A percentile compares a stretch with the other conserved stretches of the same genome.
phyloP scores from a whole-genome alignment of 148 eudicot species.

The Vaccinium darrowii region DNA sequence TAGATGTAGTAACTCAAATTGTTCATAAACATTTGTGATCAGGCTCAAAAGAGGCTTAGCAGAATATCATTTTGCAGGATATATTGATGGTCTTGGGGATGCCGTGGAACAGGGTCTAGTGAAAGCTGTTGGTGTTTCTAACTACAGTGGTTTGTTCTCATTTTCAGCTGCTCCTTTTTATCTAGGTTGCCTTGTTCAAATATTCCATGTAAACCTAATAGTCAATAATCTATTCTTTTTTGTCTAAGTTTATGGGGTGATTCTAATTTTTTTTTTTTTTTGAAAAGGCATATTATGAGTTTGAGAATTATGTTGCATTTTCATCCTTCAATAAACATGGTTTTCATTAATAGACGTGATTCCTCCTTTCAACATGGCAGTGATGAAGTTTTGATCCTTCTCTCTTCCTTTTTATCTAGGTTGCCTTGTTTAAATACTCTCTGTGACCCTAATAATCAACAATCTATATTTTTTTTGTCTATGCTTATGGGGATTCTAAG shows the following conservation, averaged over 20 bases:
- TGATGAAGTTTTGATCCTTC: no score
- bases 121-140: slow-evolving; percentile 96
- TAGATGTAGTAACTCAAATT: background rate
- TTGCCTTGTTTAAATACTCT: background rate
- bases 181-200: background rate
- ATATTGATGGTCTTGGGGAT: slow-evolving; percentile 93
- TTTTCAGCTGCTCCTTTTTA: background rate
- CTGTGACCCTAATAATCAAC: background rate
- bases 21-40: slow-evolving; percentile 5
- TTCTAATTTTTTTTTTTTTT: background rate
- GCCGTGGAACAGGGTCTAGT: slow-evolving; percentile 96
- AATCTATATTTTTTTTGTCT: background rate
- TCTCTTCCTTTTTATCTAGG: background rate
- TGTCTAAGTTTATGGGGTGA: background rate
- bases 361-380: slow-evolving; percentile 23
- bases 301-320: background rate
- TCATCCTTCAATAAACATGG: background rate
- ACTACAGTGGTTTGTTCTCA: slow-evolving; percentile 63
- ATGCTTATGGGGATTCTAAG: background rate
- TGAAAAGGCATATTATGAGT: background rate
- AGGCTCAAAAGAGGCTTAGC: slow-evolving; percentile 21
- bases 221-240: background rate
- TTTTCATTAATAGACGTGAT: slow-evolving; percentile 8
- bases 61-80: slow-evolving; percentile 54
- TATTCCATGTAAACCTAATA: background rate